Evolutionary conservation across 192 early-diverging fungal species (phyloP).

Genomic region (Paraglomus occultum): DNA sequence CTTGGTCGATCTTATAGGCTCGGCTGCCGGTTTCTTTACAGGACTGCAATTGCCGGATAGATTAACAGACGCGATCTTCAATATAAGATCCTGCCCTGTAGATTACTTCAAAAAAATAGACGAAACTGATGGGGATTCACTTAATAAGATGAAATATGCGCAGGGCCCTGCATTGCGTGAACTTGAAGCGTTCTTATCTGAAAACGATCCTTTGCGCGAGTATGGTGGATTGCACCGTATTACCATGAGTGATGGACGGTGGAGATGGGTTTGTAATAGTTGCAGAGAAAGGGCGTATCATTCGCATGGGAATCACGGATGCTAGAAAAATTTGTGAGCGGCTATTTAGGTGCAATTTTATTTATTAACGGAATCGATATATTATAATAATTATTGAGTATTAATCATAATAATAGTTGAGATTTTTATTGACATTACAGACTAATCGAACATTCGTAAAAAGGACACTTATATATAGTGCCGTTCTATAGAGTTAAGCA

Average conservation of each 20-base stretch:
- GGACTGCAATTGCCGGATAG: background rate
- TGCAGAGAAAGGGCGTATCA: background rate
- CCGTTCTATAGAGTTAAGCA: no score
- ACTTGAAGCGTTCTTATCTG: background rate
- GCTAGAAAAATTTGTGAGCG: no score
- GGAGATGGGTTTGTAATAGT: constrained; percentile 1
- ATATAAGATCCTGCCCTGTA: background rate
- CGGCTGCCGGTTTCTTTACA: background rate
- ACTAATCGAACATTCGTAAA: no score
- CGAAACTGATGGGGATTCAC: background rate
- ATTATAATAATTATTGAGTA: no score
- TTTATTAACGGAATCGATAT: no score
- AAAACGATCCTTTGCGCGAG: background rate
- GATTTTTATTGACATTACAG: no score
- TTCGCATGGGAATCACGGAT: no score
- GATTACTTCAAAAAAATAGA: background rate
- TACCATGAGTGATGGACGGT: background rate
- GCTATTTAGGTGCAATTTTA: no score
- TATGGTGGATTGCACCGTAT: background rate
- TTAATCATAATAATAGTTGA: no score
- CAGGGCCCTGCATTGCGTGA: constrained; percentile 1
- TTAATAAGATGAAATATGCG: background rate
- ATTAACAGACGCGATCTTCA: background rate
- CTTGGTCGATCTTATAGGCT: background rate
- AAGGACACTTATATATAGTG: no score